These are phyloP conservation scores for Alopecurus myosuroides DNA, from an alignment of 176 grass and related monocot genomes.

Conservation along the genomic window DNA sequence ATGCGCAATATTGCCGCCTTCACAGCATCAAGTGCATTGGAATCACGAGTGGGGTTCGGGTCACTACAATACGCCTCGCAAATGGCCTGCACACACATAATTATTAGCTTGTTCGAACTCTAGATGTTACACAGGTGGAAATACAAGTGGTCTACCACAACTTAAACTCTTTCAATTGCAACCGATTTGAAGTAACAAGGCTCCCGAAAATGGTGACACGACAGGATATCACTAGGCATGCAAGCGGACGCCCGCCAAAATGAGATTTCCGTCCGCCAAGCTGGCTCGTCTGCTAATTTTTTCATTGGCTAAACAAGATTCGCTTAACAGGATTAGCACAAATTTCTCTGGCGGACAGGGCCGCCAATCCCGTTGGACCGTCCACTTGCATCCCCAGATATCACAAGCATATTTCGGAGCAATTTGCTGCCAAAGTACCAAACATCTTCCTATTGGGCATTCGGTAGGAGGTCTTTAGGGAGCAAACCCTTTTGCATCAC, in stretches of 20 bases:
- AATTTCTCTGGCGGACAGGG: no score
- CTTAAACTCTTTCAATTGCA: slow-evolving; percentile 4
- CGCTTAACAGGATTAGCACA: no score
- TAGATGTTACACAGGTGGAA: not conserved
- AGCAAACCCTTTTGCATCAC: no score
- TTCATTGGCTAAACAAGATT: no score
- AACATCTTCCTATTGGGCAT: not conserved
- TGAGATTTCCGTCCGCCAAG: no score
- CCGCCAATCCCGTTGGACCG: no score
- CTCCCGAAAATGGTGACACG: not conserved
- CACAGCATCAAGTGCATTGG: slow-evolving; percentile 56
- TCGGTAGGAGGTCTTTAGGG: not conserved
- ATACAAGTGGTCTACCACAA: not conserved
- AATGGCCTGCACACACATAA: slow-evolving; percentile 57
- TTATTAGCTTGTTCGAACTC: not conserved
- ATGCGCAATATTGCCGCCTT: slow-evolving; percentile 68
- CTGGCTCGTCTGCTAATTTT: no score
- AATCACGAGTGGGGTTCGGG: slow-evolving; percentile 53
- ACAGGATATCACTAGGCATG: not conserved
- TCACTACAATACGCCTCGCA: slow-evolving; percentile 77
- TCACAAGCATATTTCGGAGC: not conserved
- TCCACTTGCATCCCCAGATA: no score
- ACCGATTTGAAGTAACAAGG: slow-evolving; percentile 3
- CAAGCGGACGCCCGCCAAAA: no score
- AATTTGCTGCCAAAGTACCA: not conserved